phyloP scores from a whole-genome alignment of 176 grass and related monocot genomes.

The Carex pumila region DNA sequence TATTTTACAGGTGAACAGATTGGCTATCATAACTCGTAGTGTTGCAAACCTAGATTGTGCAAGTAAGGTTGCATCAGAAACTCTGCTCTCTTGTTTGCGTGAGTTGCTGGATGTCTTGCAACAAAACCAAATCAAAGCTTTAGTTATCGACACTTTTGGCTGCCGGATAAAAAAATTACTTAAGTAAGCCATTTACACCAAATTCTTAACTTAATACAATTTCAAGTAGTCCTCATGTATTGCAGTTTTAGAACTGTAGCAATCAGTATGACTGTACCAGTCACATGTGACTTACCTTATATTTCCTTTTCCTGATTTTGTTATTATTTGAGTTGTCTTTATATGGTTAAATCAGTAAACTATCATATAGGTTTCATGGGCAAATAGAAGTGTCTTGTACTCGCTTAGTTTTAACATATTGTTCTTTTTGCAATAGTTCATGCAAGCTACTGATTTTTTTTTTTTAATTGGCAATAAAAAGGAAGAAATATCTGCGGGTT shows the following conservation, averaged over 20 bases:
- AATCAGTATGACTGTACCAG: not conserved
- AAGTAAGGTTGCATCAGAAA: slow-evolving; percentile 2
- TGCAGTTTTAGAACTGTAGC: not conserved
- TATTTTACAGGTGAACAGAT: slow-evolving; percentile 28
- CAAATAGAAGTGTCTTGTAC: not conserved
- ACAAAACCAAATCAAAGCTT: slow-evolving; percentile 31
- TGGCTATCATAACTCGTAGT: slow-evolving; percentile 31
- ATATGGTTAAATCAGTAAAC: not conserved
- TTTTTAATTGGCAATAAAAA: slow-evolving; percentile 6
- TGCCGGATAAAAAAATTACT: slow-evolving; percentile 29
- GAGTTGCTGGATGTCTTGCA: slow-evolving; percentile 28
- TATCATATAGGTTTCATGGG: not conserved
- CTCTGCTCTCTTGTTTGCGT: slow-evolving; percentile 10
- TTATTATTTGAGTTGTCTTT: not conserved
- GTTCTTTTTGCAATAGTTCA: not conserved
- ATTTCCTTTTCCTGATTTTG: not conserved
- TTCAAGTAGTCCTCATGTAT: not conserved
- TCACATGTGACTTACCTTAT: not conserved
- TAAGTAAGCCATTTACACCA: slow-evolving; percentile 21
- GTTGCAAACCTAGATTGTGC: slow-evolving; percentile 25
- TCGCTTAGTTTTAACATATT: not conserved
- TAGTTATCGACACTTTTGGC: slow-evolving; percentile 43
- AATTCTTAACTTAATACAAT: not conserved
- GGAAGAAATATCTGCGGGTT: slow-evolving; percentile 26
- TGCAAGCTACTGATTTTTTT: not conserved